Evolutionary conservation across 2,329 filamentous ascomycete genomes (phyloP).

Genomic region (Aspergillus fructus): DNA sequence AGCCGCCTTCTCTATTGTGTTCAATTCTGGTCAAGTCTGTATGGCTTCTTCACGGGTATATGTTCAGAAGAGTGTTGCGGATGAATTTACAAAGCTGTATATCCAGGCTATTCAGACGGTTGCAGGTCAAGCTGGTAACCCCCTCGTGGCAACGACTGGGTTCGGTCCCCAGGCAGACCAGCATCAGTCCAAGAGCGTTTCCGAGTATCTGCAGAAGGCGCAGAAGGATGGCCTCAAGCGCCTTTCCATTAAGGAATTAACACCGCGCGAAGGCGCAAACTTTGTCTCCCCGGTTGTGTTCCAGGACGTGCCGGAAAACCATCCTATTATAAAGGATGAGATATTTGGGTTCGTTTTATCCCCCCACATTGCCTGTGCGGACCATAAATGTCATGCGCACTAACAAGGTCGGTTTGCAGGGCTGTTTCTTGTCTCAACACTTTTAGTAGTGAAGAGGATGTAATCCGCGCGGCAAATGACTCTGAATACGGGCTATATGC

Average conservation of each 20-base stretch:
- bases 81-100: constrained; percentile 7
- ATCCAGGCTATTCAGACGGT: background rate
- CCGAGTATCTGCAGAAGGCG: constrained; percentile 70
- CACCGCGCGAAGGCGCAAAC: constrained; percentile 48
- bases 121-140: constrained; percentile 66
- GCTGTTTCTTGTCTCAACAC: constrained; percentile 16
- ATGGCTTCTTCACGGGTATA: constrained; percentile 16
- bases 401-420: background rate
- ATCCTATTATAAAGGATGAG: constrained; percentile 31
- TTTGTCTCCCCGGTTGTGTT: constrained; percentile 85
- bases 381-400: too few species aligned
- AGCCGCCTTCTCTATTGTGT: background rate
- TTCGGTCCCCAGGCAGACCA: constrained; percentile 85
- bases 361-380: too few species aligned
- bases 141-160: constrained; percentile 76
- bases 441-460: constrained; percentile 52
- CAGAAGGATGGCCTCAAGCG: constrained; percentile 53
- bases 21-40: constrained; percentile 20
- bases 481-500: constrained; percentile 13
- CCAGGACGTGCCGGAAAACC: constrained; percentile 60
- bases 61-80: constrained; percentile 14
- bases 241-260: background rate
- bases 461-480: constrained; percentile 53
- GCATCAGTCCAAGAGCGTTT: constrained; percentile 84
- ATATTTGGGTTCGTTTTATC: constrained; percentile 29